Percentiles rank a stretch among this genome's conserved stretches.
These are phyloP conservation scores for Antrodiella citrinella DNA, from an alignment of 768 basidiomycete species.

Conservation along the genomic window DNA sequence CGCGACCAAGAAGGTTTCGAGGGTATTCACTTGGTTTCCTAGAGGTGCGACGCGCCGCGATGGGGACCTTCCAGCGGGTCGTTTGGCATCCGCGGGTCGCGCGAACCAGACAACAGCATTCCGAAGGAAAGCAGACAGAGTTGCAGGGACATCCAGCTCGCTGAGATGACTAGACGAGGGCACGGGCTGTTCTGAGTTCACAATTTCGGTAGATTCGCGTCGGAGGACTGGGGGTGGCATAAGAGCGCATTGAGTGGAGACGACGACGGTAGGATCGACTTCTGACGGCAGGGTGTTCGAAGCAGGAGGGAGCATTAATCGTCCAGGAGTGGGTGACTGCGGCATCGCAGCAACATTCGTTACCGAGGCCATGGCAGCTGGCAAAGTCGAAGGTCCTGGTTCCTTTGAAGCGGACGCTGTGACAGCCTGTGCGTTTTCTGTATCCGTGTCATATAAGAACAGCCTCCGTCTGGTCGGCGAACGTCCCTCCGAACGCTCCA, in stretches of 20 bases:
- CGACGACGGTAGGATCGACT: neutral
- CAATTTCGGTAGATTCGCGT: neutral
- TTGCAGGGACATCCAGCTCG: neutral
- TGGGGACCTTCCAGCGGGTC: slow-evolving; percentile 21
- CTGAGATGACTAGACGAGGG: slow-evolving; percentile 8
- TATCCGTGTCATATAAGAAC: too few species aligned
- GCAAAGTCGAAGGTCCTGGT: too few species aligned
- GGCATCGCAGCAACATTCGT: too few species aligned
- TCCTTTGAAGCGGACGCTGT: too few species aligned
- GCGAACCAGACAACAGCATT: slow-evolving; percentile 17
- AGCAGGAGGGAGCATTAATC: neutral
- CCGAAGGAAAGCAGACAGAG: slow-evolving; percentile 12
- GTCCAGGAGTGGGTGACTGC: too few species aligned
- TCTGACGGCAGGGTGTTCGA: neutral
- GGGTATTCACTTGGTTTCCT: slow-evolving; percentile 29
- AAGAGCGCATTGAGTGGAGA: neutral
- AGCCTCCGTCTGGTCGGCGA: too few species aligned
- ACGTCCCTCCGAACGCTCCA: slow-evolving; percentile 20
- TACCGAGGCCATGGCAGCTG: too few species aligned
- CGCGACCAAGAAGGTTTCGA: slow-evolving; percentile 38
- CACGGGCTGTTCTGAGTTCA: neutral
- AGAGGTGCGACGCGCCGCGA: slow-evolving; percentile 23
- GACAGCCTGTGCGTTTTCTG: too few species aligned
- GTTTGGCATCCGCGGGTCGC: slow-evolving; percentile 7
- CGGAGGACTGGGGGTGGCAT: neutral